Conservation (phyloP, 306 rosid genomes). For the Medicago arabica region DNA sequence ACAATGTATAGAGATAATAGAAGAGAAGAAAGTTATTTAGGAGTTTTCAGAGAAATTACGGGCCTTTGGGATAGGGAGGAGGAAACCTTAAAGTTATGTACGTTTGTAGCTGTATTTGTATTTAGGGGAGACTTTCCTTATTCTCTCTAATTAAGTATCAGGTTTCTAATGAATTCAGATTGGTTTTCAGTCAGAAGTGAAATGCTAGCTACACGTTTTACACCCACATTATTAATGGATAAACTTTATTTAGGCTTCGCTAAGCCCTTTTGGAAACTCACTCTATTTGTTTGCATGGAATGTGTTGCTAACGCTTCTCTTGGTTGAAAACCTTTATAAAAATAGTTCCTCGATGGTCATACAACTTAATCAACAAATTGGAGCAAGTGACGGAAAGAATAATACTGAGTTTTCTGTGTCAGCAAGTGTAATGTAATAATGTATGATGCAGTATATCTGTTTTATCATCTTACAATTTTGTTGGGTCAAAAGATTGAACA, state of each 20-base stretch:
- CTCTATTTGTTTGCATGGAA: background rate
- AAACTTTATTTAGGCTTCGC: background rate
- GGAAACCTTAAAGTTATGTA: background rate
- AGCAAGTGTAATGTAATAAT: background rate
- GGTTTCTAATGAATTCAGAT: background rate
- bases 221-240: background rate
- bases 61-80: background rate
- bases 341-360: background rate
- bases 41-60: background rate
- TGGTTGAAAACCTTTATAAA: background rate
- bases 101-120: constrained; percentile 1
- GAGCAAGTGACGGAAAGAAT: too few species aligned
- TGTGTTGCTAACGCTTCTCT: background rate
- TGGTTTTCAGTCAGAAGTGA: background rate
- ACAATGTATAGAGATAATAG: background rate
- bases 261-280: background rate
- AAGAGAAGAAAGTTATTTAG: background rate
- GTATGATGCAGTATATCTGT: constrained; percentile 2
- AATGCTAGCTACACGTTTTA: background rate
- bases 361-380: too few species aligned
- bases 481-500: too few species aligned
- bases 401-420: background rate
- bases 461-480: constrained; percentile 16
- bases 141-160: background rate
- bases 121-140: background rate